These are phyloP conservation scores for Peronospora farinosa DNA, from an alignment of 352 stramenopile genomes.

Conservation along the genomic window DNA sequence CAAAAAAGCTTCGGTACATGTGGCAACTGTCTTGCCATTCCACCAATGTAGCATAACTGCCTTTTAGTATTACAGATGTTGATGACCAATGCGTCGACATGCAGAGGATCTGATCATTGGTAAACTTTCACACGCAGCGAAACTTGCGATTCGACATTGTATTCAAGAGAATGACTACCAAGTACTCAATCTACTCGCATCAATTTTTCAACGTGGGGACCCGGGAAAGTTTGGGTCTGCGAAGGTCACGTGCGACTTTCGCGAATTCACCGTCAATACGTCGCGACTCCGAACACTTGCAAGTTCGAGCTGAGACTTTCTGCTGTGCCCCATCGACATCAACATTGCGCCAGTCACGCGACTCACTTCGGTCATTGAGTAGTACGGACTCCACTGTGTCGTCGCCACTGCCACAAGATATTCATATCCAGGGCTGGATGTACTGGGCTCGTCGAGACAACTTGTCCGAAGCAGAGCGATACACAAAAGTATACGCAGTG, in stretches of 20 bases:
- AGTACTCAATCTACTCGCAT: constrained; percentile 6
- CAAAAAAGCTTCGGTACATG: constrained; percentile 8
- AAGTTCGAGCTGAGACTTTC: constrained; percentile 17
- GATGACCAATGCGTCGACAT: neutral
- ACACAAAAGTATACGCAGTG: constrained; percentile 68
- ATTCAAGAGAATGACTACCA: neutral
- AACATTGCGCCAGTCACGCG: constrained; percentile 16
- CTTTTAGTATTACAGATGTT: constrained; percentile 21
- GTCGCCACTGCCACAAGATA: constrained; percentile 32
- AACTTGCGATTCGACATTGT: constrained; percentile 13
- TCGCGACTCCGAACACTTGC: too few relatives aligned
- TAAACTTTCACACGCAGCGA: constrained; percentile 14
- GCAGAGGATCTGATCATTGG: constrained; percentile 10
- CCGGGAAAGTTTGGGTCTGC: constrained; percentile 17
- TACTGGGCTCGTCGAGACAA: constrained; percentile 53
- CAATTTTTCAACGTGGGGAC: constrained; percentile 27
- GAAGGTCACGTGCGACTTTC: constrained; percentile 24
- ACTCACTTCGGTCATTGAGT: constrained; percentile 25
- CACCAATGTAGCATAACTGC: constrained; percentile 10
- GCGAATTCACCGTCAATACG: constrained; percentile 4
- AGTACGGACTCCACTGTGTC: constrained; percentile 24
- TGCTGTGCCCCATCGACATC: constrained; percentile 11
- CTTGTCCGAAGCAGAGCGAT: constrained; percentile 33
- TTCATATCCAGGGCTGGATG: constrained; percentile 58
- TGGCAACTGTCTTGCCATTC: constrained; percentile 6